Evolutionary conservation across 2,329 filamentous ascomycete genomes (phyloP).

Genomic region (Drechslerella dactyloides): DNA sequence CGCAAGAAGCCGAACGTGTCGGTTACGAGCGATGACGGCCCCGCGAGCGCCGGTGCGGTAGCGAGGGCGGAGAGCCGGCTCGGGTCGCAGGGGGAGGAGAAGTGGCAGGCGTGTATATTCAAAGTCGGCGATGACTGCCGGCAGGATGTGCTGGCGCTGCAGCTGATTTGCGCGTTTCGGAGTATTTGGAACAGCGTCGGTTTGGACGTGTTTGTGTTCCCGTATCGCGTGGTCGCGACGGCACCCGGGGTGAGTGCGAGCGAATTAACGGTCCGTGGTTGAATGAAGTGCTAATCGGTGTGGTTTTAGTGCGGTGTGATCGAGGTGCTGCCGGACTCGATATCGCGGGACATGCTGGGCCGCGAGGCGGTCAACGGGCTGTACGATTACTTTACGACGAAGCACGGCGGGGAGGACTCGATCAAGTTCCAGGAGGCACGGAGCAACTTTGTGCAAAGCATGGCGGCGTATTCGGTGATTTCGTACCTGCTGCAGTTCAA

Average conservation of each 20-base stretch:
- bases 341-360: conserved; percentile 97
- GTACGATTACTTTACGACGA: conserved; percentile 97
- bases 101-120: conserved; percentile 99
- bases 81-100: conserved; percentile 72
- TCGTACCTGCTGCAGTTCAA: conserved; percentile 98
- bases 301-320: conserved; percentile 80
- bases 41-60: conserved; percentile 6
- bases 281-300: neutral
- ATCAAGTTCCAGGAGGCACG: conserved; percentile 80
- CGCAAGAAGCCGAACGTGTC: conserved; percentile 72
- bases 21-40: conserved; percentile 56
- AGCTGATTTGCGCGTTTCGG: conserved; percentile 97
- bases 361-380: conserved; percentile 97
- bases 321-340: conserved; percentile 95
- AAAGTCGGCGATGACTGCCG: conserved; percentile 99
- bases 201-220: conserved; percentile 94
- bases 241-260: conserved; percentile 70
- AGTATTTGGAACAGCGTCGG: conserved; percentile 96
- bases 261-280: neutral
- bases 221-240: conserved; percentile 95
- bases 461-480: conserved; percentile 98
- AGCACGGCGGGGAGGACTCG: conserved; percentile 95
- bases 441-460: conserved; percentile 97
- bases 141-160: conserved; percentile 92
- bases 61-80: conserved; percentile 54